Percentiles rank a stretch among this genome's conserved stretches.
Conservation (phyloP, 2,329 filamentous ascomycete species). For the Penicillium palitans region DNA sequence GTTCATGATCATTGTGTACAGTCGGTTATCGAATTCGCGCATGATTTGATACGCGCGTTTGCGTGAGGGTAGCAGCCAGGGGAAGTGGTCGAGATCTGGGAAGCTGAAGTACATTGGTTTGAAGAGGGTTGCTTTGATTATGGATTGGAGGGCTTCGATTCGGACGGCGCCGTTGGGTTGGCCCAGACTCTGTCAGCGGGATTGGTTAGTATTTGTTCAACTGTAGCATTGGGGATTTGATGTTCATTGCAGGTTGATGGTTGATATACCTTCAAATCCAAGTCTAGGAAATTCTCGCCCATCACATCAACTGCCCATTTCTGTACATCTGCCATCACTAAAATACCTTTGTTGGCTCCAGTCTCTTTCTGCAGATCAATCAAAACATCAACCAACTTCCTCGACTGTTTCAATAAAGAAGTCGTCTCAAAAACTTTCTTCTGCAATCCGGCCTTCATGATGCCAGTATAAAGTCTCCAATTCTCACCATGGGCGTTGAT, state of each 20-base stretch:
- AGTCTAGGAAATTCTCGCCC: slow-evolving; percentile 28
- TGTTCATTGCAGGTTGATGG: not conserved
- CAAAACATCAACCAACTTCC: slow-evolving; percentile 26
- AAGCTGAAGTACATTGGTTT: slow-evolving; percentile 31
- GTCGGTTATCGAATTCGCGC: slow-evolving; percentile 27
- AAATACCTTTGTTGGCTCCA: slow-evolving; percentile 12
- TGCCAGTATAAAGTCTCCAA: slow-evolving; percentile 39
- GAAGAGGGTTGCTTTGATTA: slow-evolving; percentile 30
- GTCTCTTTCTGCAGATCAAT: slow-evolving; percentile 18
- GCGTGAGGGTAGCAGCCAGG: slow-evolving; percentile 23
- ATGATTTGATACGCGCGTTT: slow-evolving; percentile 25
- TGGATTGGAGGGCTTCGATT: slow-evolving; percentile 27
- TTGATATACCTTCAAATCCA: slow-evolving; percentile 29
- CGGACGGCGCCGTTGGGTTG: slow-evolving; percentile 21
- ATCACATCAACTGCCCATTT: slow-evolving; percentile 31
- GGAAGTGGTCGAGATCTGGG: slow-evolving; percentile 28
- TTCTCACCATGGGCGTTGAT: slow-evolving; percentile 38
- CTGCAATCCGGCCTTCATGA: slow-evolving; percentile 43
- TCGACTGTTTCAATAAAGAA: slow-evolving; percentile 26
- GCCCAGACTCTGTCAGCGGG: slow-evolving; percentile 18
- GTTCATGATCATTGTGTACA: slow-evolving; percentile 15
- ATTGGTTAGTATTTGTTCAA: not conserved
- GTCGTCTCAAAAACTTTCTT: slow-evolving; percentile 26
- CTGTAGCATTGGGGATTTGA: not conserved
- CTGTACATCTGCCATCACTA: slow-evolving; percentile 27